phyloP scores from a whole-genome alignment of 2,329 filamentous ascomycete genomes.

The Aspergillus sclerotialis region DNA sequence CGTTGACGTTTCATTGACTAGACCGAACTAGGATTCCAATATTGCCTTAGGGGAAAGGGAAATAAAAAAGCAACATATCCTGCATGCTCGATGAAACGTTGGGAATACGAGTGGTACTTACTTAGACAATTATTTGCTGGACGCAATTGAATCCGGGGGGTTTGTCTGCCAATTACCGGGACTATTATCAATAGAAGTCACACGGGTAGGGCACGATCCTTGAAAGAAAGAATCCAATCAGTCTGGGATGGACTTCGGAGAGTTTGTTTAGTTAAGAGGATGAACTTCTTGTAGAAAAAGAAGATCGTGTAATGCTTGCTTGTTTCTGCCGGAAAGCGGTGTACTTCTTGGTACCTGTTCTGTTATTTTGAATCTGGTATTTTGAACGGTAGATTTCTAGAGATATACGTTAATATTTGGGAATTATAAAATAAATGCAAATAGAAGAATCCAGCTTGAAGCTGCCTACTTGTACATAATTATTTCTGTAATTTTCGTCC shows the following conservation, averaged over 20 bases:
- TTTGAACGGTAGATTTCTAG: no score
- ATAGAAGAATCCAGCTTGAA: no score
- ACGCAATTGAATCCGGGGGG: neutral
- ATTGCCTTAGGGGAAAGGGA: neutral
- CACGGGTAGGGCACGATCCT: neutral
- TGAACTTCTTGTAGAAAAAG: no score
- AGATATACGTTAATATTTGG: no score
- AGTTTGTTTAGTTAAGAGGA: no score
- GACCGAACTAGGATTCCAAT: neutral
- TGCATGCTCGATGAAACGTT: neutral
- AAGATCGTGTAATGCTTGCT: no score
- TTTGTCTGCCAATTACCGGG: neutral
- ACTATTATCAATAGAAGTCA: neutral
- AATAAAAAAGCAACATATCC: neutral
- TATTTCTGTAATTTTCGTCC: neutral
- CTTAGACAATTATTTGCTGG: no score
- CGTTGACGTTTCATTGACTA: neutral
- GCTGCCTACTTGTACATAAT: no score
- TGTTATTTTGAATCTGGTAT: no score
- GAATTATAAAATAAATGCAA: neutral
- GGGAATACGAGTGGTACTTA: neutral
- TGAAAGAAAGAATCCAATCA: neutral
- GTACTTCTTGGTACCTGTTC: no score
- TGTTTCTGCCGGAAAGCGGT: no score
- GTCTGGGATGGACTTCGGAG: conserved; percentile 1